These are phyloP conservation scores for Hypomyces rosellus DNA, from an alignment of 2,329 filamentous ascomycete genomes.

Conservation along the genomic window DNA sequence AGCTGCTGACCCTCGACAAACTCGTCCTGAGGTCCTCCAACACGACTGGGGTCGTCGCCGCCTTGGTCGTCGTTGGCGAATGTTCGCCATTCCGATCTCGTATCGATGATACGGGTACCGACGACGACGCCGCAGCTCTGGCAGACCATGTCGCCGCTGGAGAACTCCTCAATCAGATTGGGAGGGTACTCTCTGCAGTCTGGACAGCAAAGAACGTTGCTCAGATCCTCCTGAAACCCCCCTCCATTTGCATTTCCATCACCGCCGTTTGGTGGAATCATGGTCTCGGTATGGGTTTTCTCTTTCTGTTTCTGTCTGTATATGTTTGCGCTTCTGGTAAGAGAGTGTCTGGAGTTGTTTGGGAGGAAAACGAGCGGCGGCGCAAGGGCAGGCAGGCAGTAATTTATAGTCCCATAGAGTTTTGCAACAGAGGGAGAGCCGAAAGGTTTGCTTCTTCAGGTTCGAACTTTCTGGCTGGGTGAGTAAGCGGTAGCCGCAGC, in stretches of 20 bases:
- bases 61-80: conserved; percentile 98
- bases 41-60: conserved; percentile 94
- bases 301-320: not conserved
- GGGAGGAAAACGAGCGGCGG: too few relatives aligned
- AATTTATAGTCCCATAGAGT: too few relatives aligned
- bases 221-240: conserved; percentile 75
- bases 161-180: conserved; percentile 87
- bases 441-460: too few relatives aligned
- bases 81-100: conserved; percentile 95
- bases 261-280: conserved; percentile 36
- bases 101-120: conserved; percentile 86
- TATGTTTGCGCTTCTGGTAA: not conserved
- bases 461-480: not conserved
- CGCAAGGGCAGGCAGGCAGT: too few relatives aligned
- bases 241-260: conserved; percentile 19
- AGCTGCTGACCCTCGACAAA: conserved; percentile 87
- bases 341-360: not conserved
- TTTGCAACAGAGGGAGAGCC: too few relatives aligned
- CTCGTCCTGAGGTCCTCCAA: conserved; percentile 87
- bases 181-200: conserved; percentile 92
- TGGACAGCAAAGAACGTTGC: conserved; percentile 75
- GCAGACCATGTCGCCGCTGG: conserved; percentile 87
- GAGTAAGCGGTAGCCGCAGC: too few relatives aligned
- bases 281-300: conserved; percentile 29
- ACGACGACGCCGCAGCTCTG: conserved; percentile 87